phyloP scores from a whole-genome alignment of 192 early-diverging fungal genomes.

The Rhizoclosmatium globosum region DNA sequence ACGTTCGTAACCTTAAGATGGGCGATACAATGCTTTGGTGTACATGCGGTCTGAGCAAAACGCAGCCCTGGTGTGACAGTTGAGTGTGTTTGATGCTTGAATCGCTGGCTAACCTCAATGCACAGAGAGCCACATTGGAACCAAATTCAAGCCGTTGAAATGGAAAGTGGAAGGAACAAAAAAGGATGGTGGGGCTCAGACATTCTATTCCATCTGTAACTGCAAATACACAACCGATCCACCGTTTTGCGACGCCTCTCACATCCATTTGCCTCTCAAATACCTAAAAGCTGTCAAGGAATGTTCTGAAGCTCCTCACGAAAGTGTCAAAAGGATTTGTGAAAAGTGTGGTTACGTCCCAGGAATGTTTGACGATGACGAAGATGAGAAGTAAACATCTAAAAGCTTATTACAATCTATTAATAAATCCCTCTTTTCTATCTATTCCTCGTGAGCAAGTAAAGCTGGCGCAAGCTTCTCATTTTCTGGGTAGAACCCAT shows the following conservation, averaged over 20 bases:
- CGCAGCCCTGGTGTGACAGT: constrained; percentile 53
- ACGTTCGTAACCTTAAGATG: constrained; percentile 27
- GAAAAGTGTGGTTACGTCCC: constrained; percentile 38
- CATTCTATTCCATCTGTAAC: constrained; percentile 41
- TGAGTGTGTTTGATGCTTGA: constrained; percentile 8
- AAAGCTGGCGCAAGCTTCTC: not conserved
- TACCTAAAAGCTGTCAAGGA: constrained; percentile 36
- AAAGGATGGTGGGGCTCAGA: constrained; percentile 39
- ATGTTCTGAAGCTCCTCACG: constrained; percentile 20
- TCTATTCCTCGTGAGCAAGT: no score
- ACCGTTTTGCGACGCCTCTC: constrained; percentile 45
- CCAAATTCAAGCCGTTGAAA: constrained; percentile 41
- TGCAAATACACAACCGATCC: constrained; percentile 48
- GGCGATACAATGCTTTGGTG: constrained; percentile 36
- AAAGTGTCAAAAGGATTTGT: constrained; percentile 36
- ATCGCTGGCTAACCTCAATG: not conserved
- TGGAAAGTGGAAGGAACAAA: constrained; percentile 36
- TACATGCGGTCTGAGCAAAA: constrained; percentile 45
- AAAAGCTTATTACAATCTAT: no score
- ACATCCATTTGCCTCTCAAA: constrained; percentile 42
- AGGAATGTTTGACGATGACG: constrained; percentile 1
- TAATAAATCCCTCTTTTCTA: no score
- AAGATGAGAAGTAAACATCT: not conserved
- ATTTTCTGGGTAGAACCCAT: not conserved
- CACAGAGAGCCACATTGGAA: constrained; percentile 40